Base-by-base conservation (phyloP, 208 protist species). In the Novymonas esmeraldas region DNA sequence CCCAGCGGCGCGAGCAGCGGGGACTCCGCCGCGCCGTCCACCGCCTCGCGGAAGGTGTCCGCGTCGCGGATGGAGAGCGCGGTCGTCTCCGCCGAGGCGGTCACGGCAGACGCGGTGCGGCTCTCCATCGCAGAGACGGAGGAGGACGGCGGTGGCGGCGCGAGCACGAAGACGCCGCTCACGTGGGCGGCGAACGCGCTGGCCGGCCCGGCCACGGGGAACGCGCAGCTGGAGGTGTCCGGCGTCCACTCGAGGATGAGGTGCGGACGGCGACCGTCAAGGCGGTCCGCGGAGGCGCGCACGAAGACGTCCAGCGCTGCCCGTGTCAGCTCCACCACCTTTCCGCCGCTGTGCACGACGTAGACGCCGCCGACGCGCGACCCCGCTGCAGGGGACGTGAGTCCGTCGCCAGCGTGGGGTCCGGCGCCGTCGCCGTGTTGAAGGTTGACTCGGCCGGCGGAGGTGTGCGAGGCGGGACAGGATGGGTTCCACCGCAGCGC, bases 131-230 rank as follows among this genome's bases (percentile, higher is more conserved):
- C 10, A 28, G 89, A 81, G 65, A 82, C 86, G 4, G 89, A 81
- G 65, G 82, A 88, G 4, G 51, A 20, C 9, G 59, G n/a, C 11
- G 61, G 44, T 11, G 56, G 44, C 22, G 69, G 58, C 26, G 62
- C 55, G 4, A 88, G 51, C 6, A 78, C 51, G 48, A 81, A 85
- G 2, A 92, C 72, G 20, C 20, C 58, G 58, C 69, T 57, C n/a
- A 95, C 65, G 59, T 83, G 58, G 1, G 64, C 66, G 0, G 82
- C 80, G 60, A 90, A 84, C 39, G 76, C 62, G 28, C 73, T 57
- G 14, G 85, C 84, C 20, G 84, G 82, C 3, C 89, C 89, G 3
- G 81, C 87, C n/a, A 81, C 60, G 3, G 90, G 87, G 62, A 82
- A 93, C 0, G 79, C 49, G 46, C 66, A 85, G 11, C 64, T 61